Conservation (phyloP, 2,329 filamentous ascomycete genomes). For the Fusarium nanum region DNA sequence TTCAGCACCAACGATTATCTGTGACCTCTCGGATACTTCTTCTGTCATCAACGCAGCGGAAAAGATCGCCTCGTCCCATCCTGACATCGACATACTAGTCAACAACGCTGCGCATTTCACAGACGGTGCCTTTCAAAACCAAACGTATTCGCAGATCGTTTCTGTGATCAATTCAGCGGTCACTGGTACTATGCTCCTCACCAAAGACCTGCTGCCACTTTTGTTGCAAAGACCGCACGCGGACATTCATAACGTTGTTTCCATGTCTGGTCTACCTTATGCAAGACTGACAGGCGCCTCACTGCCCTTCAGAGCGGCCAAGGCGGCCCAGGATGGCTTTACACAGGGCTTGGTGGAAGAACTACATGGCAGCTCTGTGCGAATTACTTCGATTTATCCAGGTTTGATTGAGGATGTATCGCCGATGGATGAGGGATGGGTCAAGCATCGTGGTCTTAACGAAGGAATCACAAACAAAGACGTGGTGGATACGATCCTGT, state of each 20-base stretch:
- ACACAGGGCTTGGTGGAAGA: neutral
- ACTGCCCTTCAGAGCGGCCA: neutral
- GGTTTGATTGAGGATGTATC: conserved; percentile 4
- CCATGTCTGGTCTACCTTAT: conserved; percentile 2
- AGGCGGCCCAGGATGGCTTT: conserved; percentile 6
- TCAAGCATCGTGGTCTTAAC: accelerated
- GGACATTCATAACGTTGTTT: neutral
- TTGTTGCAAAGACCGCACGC: neutral
- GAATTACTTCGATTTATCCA: neutral
- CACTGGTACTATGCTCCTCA: conserved; percentile 7
- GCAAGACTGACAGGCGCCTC: neutral
- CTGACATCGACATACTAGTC: neutral
- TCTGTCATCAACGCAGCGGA: neutral
- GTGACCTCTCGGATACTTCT: neutral
- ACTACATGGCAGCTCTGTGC: neutral
- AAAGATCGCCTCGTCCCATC: neutral
- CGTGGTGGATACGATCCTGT: neutral
- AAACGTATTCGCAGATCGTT: neutral
- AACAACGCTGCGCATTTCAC: conserved; percentile 1
- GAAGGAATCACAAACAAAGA: neutral
- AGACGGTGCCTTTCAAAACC: neutral
- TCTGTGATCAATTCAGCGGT: conserved; percentile 1
- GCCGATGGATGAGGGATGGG: accelerated
- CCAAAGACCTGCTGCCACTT: neutral
- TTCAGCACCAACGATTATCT: neutral